Evolutionary conservation across 2,329 filamentous ascomycete genomes (phyloP).

Genomic region (Ilyonectria destructans): DNA sequence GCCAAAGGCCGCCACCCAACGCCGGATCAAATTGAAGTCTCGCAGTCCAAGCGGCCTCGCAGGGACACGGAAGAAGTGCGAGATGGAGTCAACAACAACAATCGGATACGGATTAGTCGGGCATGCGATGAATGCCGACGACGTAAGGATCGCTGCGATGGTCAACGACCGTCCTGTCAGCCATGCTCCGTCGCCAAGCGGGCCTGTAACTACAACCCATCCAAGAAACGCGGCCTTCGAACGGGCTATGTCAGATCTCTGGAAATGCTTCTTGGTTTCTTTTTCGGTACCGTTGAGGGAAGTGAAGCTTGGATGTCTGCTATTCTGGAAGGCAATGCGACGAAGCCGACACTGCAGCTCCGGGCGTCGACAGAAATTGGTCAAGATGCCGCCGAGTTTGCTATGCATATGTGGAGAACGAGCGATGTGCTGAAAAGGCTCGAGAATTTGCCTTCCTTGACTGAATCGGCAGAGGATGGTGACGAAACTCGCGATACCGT

Average conservation of each 20-base stretch:
- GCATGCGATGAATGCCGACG: constrained; percentile 36
- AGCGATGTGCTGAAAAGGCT: constrained; percentile 16
- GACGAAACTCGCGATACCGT: constrained; percentile 22
- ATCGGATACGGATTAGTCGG: constrained; percentile 15
- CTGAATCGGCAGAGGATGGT: constrained; percentile 16
- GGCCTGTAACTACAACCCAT: constrained; percentile 28
- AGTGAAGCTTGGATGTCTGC: constrained; percentile 22
- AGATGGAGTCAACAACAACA: not conserved
- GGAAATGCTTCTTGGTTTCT: constrained; percentile 26
- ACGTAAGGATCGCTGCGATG: constrained; percentile 36
- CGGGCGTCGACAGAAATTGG: not conserved
- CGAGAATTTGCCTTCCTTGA: not conserved
- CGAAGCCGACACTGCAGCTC: not conserved
- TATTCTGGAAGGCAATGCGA: constrained; percentile 20
- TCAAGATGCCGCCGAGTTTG: constrained; percentile 8
- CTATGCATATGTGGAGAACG: constrained; percentile 23
- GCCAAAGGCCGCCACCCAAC: constrained; percentile 20
- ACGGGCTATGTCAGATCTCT: constrained; percentile 36
- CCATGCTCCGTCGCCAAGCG: constrained; percentile 19
- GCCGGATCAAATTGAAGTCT: constrained; percentile 1
- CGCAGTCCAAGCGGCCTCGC: constrained; percentile 13
- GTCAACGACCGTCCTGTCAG: constrained; percentile 24
- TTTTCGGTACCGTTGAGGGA: constrained; percentile 26
- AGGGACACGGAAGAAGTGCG: constrained; percentile 9
- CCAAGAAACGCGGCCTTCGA: constrained; percentile 32